Evolutionary conservation across 495 filamentous ascomycete species (phyloP).

Genomic region (Letharia columbiana): DNA sequence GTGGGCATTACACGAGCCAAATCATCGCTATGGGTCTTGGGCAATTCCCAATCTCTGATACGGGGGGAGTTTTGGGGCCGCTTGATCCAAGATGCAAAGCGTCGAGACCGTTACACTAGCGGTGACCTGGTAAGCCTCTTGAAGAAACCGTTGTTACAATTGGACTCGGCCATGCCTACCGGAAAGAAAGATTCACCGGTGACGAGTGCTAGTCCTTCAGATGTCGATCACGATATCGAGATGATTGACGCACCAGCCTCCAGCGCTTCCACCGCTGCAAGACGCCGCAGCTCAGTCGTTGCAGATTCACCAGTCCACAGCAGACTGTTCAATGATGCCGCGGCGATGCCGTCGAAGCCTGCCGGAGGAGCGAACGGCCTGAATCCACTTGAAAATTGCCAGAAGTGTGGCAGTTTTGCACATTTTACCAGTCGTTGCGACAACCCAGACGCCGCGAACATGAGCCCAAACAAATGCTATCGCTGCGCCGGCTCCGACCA

Average conservation of each 20-base stretch:
- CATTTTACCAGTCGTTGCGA: conserved; percentile 44
- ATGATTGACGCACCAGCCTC: conserved; percentile 35
- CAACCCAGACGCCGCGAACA: conserved; percentile 36
- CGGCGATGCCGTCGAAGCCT: conserved; percentile 30
- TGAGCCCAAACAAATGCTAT: conserved; percentile 34
- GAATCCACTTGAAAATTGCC: conserved; percentile 38
- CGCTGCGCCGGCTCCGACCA: conserved; percentile 40
- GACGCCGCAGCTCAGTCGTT: conserved; percentile 28
- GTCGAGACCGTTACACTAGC: conserved; percentile 64
- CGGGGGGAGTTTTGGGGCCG: conserved; percentile 89
- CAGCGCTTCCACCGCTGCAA: conserved; percentile 12
- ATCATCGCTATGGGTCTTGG: conserved; percentile 89
- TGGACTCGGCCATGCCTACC: conserved; percentile 4
- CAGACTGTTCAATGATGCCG: neutral
- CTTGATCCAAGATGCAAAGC: conserved; percentile 70
- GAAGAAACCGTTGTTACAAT: conserved; percentile 37
- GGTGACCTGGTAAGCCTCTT: conserved; percentile 53
- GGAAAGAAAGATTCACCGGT: neutral
- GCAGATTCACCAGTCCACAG: conserved; percentile 9
- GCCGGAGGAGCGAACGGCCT: conserved; percentile 41
- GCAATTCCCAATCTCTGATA: conserved; percentile 74
- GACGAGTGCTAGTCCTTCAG: conserved; percentile 28
- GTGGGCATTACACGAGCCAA: conserved; percentile 95
- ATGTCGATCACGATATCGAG: conserved; percentile 33
- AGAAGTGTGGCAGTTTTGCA: conserved; percentile 39